Base-by-base conservation (phyloP, 495 filamentous ascomycete genomes). In the Evernia prunastri region DNA sequence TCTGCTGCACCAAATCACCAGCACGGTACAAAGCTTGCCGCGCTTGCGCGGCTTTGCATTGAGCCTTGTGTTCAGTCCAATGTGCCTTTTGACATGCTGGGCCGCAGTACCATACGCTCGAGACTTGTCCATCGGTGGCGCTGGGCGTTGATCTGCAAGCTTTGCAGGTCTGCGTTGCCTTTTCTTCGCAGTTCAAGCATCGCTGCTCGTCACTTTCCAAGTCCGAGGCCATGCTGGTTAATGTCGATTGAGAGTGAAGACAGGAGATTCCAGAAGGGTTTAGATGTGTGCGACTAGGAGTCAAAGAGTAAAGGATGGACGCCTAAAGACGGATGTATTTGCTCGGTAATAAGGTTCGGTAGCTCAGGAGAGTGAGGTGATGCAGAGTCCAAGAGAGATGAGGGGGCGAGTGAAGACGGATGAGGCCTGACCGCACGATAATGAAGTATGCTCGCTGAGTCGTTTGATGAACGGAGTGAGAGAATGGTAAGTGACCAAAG, bases 21-120 rank as follows among this genome's bases (percentile, higher is more conserved):
- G 65, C 60, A 39, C 65, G 60, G 39, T 63, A 60, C 3, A 63
- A 17, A 11, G 47, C 56, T 57, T 63, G 63, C 5, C 45, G 36
- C 36, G 53, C 45, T 37, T 23, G 27, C 18, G 25, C 40, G 18
- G 35, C 65, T 54, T 62, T 60, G 45, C 65, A 67, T 17, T 3
- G 17, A 10, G 35, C 11, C 35, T 67, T 63, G 56, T 63, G 65
- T 11, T 29, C 11, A n/a, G 36, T 8, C 60, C 65, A 67, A 20
- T 56, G 29, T 17, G 43, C 43, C 23, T 58, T 59, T 43, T 63
- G 65, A 45, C 65, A 67, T 53, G 56, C 11, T n/a, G 40, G 8
- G 13, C 54, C 35, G 36, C 60, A 67, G 51, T 53, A 67, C n/a
- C 17, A 37, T 27, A 37, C n/a, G 33, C 36, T 49, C 31, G 27